phyloP scores from a whole-genome alignment of 306 rosid species.

The Trifolium pratense region DNA sequence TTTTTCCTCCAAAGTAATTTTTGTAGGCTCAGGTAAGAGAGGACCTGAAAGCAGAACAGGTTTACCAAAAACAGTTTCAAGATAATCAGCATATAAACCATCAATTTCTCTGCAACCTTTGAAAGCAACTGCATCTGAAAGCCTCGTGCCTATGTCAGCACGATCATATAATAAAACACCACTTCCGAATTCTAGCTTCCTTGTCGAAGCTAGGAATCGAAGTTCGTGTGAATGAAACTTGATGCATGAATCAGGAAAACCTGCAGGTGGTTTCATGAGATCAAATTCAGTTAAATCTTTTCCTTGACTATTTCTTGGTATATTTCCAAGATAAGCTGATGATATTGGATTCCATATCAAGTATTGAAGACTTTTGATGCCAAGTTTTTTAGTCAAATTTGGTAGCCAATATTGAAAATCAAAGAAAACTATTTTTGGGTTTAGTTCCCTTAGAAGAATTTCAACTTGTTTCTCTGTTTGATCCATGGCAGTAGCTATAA shows the following conservation, averaged over 20 bases:
- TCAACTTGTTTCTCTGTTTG: slow-evolving; percentile 34
- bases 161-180: slow-evolving; percentile 35
- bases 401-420: slow-evolving; percentile 43
- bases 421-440: slow-evolving; percentile 41
- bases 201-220: neutral
- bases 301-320: slow-evolving; percentile 17
- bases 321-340: neutral
- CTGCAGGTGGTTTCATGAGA: slow-evolving; percentile 23
- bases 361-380: slow-evolving; percentile 37
- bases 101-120: slow-evolving; percentile 43
- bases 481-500: slow-evolving; percentile 35
- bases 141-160: neutral
- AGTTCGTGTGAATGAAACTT: slow-evolving; percentile 36
- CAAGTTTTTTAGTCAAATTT: slow-evolving; percentile 11
- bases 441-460: slow-evolving; percentile 9
- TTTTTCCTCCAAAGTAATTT: slow-evolving; percentile 27
- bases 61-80: slow-evolving; percentile 16
- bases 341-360: slow-evolving; percentile 1
- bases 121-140: slow-evolving; percentile 36
- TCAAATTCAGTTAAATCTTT: slow-evolving; percentile 12
- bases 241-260: slow-evolving; percentile 37
- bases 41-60: slow-evolving; percentile 43
- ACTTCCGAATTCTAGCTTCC: slow-evolving; percentile 28
- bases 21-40: slow-evolving; percentile 24
- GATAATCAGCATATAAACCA: slow-evolving; percentile 33